Evolutionary conservation across 805 yeast genomes (phyloP).

Genomic region (Spathaspora girioi): DNA sequence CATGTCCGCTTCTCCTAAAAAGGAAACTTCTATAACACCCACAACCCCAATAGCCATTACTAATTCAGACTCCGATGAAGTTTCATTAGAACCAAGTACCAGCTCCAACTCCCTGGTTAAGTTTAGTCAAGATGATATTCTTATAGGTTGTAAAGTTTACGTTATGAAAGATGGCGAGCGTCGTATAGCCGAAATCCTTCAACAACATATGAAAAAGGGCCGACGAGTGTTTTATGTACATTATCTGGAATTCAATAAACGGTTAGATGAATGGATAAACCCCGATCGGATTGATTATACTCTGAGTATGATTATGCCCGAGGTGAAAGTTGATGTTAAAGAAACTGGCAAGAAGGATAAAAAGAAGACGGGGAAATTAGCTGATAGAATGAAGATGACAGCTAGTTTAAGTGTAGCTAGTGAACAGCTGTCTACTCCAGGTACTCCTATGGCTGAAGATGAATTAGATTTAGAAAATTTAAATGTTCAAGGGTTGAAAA

Average conservation of each 20-base stretch:
- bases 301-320: slow-evolving; percentile 71
- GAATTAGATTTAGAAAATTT: slow-evolving; percentile 81
- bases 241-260: slow-evolving; percentile 89
- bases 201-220: slow-evolving; percentile 70
- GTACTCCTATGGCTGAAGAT: slow-evolving; percentile 39
- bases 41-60: slow-evolving; percentile 11
- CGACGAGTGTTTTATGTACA: slow-evolving; percentile 86
- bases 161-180: slow-evolving; percentile 78
- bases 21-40: too few species aligned
- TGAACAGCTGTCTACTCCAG: background rate
- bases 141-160: slow-evolving; percentile 77
- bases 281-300: slow-evolving; percentile 66
- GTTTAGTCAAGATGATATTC: slow-evolving; percentile 46
- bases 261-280: slow-evolving; percentile 93
- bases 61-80: slow-evolving; percentile 1
- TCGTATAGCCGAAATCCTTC: slow-evolving; percentile 81
- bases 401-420: background rate
- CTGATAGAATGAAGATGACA: background rate
- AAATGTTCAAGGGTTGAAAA: slow-evolving; percentile 75
- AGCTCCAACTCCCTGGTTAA: background rate
- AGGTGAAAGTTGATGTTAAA: slow-evolving; percentile 48
- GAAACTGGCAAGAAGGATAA: slow-evolving; percentile 33
- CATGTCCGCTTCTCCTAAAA: too few species aligned
- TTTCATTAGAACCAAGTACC: background rate
- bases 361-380: slow-evolving; percentile 17